Base-by-base conservation (phyloP, 1,284 basidiomycete genomes). In the Ustilago tritici region DNA sequence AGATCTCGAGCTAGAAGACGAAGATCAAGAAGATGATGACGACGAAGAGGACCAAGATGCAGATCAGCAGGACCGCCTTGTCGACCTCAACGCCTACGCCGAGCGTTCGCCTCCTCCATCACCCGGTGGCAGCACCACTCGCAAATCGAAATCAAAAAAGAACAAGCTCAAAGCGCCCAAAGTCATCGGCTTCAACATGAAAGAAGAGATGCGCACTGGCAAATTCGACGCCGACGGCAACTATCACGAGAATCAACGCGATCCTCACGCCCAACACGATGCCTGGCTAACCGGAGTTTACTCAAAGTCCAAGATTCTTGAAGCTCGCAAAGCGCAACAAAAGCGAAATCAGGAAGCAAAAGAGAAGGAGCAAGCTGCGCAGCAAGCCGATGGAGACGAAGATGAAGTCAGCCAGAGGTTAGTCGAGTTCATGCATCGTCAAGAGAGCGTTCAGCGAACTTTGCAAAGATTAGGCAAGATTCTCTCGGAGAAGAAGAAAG, bases 141-240 rank as follows among this genome's bases (percentile, higher is more conserved):
- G 56, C 57, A 60, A 63, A 3, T 36, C 57, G 3, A 65, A 56
- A 35, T 57, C 59, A 11, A 58, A 56, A 15, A 65, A 62, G 36
- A 31, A 12, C 17, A 61, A 73, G 32, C 7, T 56, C 23, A 72
- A 76, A 56, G 31, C 96, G 97, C 95, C 97, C 87, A 93, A 95
- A 82, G 86, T 98, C 14, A 95, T 94, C 9, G 93, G 93, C 36
- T 99, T 99, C 90, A 98, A 99, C 87, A 98, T 99, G 97, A 93
- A 95, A 78, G 92, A 93, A 78, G 97, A 99, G 89, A 95, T 99
- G 92, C 92, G 93, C 82, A 94, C 97, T 86, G 97, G 97, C 38
- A 93, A 95, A 82, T 98, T 99, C 88, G 92, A 95, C 11, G 93
- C 93, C 65, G 96, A 98, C 82, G 97, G 97, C 54, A 86, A 85